Evolutionary conservation across 345 rosid species (phyloP).

Genomic region (Durio zibethinus): DNA sequence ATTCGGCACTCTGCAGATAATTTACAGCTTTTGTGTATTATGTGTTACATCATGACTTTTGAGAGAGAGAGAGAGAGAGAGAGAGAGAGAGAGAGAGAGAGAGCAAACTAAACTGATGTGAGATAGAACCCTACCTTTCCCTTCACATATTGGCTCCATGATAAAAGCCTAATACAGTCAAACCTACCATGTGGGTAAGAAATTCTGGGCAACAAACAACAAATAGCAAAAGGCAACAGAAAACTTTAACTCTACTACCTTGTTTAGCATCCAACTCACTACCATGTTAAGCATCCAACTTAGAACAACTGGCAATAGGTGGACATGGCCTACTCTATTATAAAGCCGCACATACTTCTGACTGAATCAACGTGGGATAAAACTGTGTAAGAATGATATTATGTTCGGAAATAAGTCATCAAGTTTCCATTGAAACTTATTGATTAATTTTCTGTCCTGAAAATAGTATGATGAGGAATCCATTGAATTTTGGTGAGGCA

Average conservation of each 20-base stretch:
- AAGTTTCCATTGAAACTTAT: background rate
- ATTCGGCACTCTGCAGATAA: constrained; percentile 12
- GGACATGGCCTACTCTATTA: background rate
- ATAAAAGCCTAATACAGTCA: background rate
- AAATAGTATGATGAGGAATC: background rate
- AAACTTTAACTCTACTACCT: background rate
- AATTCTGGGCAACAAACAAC: background rate
- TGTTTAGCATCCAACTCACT: background rate
- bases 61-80: background rate
- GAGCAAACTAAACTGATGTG: background rate
- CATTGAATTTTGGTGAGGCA: background rate
- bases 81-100: background rate
- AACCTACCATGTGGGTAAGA: background rate
- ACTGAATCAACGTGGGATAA: background rate
- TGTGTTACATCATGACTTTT: background rate
- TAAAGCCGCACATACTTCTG: background rate
- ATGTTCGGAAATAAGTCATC: background rate
- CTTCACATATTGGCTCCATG: background rate
- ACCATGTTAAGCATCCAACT: background rate
- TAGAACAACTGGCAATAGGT: background rate
- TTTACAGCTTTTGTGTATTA: background rate
- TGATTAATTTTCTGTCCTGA: background rate
- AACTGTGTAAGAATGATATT: background rate
- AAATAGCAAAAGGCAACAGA: background rate
- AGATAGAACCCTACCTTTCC: background rate